phyloP scores from a whole-genome alignment of 139 green algal species.

The Gonium pectorale region DNA sequence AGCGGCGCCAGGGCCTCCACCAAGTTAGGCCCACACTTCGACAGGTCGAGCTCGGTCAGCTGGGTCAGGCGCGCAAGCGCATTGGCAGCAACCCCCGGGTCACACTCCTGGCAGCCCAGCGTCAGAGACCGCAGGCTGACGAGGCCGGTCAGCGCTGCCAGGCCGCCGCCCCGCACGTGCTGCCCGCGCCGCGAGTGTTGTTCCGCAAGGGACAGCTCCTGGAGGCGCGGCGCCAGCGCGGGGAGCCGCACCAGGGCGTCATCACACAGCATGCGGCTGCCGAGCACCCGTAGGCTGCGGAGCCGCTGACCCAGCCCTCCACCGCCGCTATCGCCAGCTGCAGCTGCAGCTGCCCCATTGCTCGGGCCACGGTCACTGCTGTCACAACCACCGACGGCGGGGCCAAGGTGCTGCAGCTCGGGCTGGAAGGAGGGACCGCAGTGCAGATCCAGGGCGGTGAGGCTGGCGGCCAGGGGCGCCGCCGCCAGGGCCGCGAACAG shows the following conservation, averaged over 20 bases:
- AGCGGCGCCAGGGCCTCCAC: slow-evolving; percentile 4
- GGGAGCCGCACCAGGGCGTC: slow-evolving; percentile 4
- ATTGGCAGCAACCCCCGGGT: background rate
- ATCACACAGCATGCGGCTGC: background rate
- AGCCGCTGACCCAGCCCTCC: background rate
- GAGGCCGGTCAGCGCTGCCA: background rate
- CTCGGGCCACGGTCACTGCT: background rate
- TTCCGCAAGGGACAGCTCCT: background rate
- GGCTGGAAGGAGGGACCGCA: slow-evolving; percentile 27
- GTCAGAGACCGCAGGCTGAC: background rate
- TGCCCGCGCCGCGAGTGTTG: background rate
- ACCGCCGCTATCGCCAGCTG: background rate
- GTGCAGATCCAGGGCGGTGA: slow-evolving; percentile 27
- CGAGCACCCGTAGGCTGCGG: background rate
- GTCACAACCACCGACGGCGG: background rate
- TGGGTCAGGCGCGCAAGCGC: slow-evolving; percentile 17
- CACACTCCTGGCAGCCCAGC: background rate
- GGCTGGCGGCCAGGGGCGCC: background rate
- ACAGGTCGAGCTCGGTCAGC: slow-evolving; percentile 16
- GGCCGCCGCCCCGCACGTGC: slow-evolving; percentile 5
- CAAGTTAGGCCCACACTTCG: background rate
- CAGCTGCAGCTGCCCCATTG: background rate
- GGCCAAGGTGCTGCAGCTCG: background rate
- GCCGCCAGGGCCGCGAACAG: background rate
- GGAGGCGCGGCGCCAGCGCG: background rate